Conservation (phyloP, 108 stramenopile species). For the Epithemia pelagica region DNA sequence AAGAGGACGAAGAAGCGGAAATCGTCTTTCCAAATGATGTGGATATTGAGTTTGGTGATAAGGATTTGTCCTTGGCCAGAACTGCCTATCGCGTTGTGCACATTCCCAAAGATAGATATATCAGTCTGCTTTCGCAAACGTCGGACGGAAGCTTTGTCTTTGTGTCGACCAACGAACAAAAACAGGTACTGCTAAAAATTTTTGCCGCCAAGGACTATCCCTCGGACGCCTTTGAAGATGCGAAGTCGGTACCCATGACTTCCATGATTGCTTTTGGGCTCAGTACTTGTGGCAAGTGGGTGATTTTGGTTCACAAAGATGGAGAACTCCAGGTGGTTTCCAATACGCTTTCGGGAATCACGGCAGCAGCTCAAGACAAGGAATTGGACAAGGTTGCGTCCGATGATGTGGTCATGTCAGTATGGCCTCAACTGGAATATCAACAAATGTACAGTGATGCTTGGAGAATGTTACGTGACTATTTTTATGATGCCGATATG, state of each 20-base stretch:
- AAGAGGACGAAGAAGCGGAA: not conserved
- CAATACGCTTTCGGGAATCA: conserved; percentile 18
- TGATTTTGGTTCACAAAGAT: conserved; percentile 28
- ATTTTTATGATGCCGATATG: conserved; percentile 41
- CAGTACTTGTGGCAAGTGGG: conserved; percentile 29
- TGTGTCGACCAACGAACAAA: conserved; percentile 9
- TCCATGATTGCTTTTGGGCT: conserved; percentile 10
- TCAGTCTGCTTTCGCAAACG: conserved; percentile 39
- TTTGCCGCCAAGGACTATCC: conserved; percentile 37
- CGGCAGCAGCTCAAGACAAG: conserved; percentile 13
- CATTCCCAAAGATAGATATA: conserved; percentile 43
- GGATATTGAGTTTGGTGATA: conserved; percentile 41
- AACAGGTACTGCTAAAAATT: conserved; percentile 12
- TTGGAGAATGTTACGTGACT: conserved; percentile 10
- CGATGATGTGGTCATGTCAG: conserved; percentile 27
- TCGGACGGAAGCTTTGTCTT: conserved; percentile 40
- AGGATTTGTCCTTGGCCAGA: conserved; percentile 40
- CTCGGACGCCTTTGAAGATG: conserved; percentile 30
- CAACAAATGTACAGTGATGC: conserved; percentile 61
- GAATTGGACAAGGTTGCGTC: conserved; percentile 22
- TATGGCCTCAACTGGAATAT: conserved; percentile 65
- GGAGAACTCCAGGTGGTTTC: conserved; percentile 25
- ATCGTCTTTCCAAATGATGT: conserved; percentile 17
- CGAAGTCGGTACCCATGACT: conserved; percentile 5
- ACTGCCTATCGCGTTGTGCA: conserved; percentile 44